Conservation (phyloP, 495 filamentous ascomycete genomes). For the Penicillium atrosanguineum region DNA sequence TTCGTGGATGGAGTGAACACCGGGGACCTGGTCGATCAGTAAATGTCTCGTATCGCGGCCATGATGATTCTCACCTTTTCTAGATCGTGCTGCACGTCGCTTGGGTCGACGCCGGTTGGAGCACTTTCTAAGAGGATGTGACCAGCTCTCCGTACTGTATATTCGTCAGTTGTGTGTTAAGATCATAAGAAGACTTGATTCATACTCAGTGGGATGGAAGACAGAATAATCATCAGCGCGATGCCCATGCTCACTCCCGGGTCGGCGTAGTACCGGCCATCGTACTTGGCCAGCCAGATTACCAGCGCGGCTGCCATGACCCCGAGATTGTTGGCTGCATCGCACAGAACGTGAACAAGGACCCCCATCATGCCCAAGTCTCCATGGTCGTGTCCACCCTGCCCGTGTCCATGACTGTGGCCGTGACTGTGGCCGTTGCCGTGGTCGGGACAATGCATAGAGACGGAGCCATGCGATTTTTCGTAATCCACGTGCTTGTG, state of each 20-base stretch:
- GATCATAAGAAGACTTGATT: background rate
- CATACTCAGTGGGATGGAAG: constrained; percentile 41
- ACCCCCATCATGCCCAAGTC: constrained; percentile 48
- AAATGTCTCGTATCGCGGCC: background rate
- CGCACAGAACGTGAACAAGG: constrained; percentile 48
- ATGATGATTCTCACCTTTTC: constrained; percentile 32
- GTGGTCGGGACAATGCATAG: constrained; percentile 8
- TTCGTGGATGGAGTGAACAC: constrained; percentile 47
- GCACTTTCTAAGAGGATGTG: constrained; percentile 79
- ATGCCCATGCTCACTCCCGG: constrained; percentile 48
- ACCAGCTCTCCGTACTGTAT: constrained; percentile 37
- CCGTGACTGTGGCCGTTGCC: background rate
- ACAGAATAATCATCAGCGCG: constrained; percentile 40
- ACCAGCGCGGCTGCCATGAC: constrained; percentile 46
- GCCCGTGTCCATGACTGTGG: constrained; percentile 52
- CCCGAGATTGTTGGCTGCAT: constrained; percentile 49
- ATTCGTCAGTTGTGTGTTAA: constrained; percentile 10
- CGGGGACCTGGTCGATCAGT: constrained; percentile 32
- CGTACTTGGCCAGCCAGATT: constrained; percentile 41
- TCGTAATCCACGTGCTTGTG: constrained; percentile 22
- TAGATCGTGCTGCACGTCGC: constrained; percentile 74
- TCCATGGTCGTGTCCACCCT: constrained; percentile 36
- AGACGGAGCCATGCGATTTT: constrained; percentile 2
- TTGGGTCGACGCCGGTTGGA: constrained; percentile 68
- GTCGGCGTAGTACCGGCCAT: constrained; percentile 47